Conservation (phyloP, 768 basidiomycete species). For the Cubamyces lactineus region DNA sequence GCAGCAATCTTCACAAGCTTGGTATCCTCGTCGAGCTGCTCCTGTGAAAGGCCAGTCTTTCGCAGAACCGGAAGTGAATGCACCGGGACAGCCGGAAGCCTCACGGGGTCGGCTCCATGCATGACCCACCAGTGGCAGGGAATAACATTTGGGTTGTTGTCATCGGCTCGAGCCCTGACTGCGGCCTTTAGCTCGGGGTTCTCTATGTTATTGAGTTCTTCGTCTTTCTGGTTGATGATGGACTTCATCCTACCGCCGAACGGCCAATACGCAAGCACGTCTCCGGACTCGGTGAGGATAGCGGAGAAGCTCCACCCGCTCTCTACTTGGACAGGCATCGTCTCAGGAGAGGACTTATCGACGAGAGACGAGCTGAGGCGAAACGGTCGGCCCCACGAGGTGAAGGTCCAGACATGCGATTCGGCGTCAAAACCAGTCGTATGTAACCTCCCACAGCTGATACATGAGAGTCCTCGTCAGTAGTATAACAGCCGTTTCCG, state of each 20-base stretch:
- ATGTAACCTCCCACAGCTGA: conserved; percentile 80
- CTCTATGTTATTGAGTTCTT: conserved; percentile 50
- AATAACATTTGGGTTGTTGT: conserved; percentile 46
- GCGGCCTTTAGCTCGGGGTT: conserved; percentile 25
- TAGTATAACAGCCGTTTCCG: not conserved
- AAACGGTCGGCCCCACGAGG: conserved; percentile 81
- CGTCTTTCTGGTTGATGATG: conserved; percentile 42
- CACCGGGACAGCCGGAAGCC: conserved; percentile 60
- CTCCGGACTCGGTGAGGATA: conserved; percentile 70
- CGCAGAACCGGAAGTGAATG: conserved; percentile 52
- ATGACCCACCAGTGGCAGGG: conserved; percentile 66
- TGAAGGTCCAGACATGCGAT: conserved; percentile 71
- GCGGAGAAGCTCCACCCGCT: conserved; percentile 85
- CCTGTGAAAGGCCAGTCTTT: conserved; percentile 31
- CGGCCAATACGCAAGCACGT: conserved; percentile 80
- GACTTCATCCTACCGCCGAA: conserved; percentile 47
- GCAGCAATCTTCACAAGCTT: conserved; percentile 82
- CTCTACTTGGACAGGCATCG: conserved; percentile 64
- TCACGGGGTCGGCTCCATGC: conserved; percentile 48
- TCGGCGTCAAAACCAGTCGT: conserved; percentile 63
- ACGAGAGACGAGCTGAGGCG: conserved; percentile 47
- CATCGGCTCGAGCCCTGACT: conserved; percentile 27
- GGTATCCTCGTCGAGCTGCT: conserved; percentile 35
- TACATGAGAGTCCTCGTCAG: not conserved
- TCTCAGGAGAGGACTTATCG: conserved; percentile 46